These are phyloP conservation scores for Pseudocercospora vitis DNA, from an alignment of 2,329 filamentous ascomycete genomes.

Conservation along the genomic window DNA sequence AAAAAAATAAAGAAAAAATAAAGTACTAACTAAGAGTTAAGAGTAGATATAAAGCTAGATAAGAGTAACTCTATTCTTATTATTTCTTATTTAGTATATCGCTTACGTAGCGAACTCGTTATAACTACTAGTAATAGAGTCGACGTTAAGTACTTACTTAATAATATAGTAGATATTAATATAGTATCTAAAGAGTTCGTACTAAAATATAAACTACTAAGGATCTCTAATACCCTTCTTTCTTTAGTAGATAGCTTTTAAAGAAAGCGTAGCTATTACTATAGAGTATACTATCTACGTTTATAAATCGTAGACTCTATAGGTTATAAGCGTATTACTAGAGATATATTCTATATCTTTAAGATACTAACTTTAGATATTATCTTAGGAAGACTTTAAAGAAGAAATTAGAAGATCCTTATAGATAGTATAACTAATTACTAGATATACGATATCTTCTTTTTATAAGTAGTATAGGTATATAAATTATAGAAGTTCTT, in stretches of 20 bases:
- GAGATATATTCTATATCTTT: neutral
- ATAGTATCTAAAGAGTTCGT: neutral
- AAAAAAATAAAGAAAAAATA: neutral
- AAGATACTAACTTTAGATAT: neutral
- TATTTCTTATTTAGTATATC: neutral
- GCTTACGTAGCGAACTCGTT: neutral
- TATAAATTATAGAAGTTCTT: neutral
- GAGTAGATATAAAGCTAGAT: neutral
- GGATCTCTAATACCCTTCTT: neutral
- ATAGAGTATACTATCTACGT: neutral
- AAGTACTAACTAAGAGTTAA: neutral
- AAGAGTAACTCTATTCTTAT: neutral
- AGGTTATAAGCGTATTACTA: neutral
- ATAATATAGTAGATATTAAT: neutral
- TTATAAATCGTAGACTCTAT: neutral
- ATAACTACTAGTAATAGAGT: neutral
- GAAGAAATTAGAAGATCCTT: neutral
- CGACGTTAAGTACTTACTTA: neutral
- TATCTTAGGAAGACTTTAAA: neutral
- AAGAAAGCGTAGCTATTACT: neutral
- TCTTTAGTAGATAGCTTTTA: neutral
- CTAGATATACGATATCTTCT: neutral
- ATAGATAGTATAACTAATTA: neutral
- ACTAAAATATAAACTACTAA: neutral
- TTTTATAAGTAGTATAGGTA: neutral